phyloP scores from a whole-genome alignment of 2,329 filamentous ascomycete species.

The Paecilomyces sp. region DNA sequence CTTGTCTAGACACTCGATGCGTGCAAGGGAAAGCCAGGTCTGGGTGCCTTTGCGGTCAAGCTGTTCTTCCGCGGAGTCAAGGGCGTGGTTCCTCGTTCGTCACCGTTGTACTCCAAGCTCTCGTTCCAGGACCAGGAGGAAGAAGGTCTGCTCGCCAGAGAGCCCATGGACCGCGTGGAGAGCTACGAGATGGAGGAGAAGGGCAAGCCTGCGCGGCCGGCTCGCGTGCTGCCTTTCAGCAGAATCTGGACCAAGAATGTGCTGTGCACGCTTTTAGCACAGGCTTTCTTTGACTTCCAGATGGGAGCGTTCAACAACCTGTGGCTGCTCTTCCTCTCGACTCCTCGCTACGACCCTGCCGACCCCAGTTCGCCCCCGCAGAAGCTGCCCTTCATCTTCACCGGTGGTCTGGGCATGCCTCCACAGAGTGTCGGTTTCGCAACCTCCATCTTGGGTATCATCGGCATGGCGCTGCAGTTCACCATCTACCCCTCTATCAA shows the following conservation, averaged over 20 bases:
- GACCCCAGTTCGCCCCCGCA: constrained; percentile 36
- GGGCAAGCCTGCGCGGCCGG: constrained; percentile 29
- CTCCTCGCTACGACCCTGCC: constrained; percentile 48
- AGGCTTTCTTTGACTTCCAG: constrained; percentile 67
- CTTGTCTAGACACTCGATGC: constrained; percentile 39
- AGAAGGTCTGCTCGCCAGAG: constrained; percentile 25
- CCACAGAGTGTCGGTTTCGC: constrained; percentile 64
- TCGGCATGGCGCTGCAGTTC: constrained; percentile 66
- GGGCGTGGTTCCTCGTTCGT: constrained; percentile 20
- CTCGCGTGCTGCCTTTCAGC: constrained; percentile 39
- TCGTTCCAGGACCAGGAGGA: constrained; percentile 30
- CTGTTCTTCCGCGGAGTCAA: constrained; percentile 19
- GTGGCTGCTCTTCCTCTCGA: constrained; percentile 72
- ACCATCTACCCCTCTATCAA: constrained; percentile 65
- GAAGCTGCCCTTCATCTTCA: constrained; percentile 51
- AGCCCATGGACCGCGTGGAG: constrained; percentile 21
- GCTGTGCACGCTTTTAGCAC: constrained; percentile 52
- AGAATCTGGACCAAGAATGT: constrained; percentile 51
- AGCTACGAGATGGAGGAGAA: constrained; percentile 32
- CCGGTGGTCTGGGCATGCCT: constrained; percentile 65
- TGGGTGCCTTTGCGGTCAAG: constrained; percentile 28
- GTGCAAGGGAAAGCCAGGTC: constrained; percentile 41
- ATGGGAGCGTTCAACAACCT: constrained; percentile 68
- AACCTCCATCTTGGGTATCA: constrained; percentile 65
- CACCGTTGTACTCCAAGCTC: constrained; percentile 24